Evolutionary conservation across 2,329 filamentous ascomycete species (phyloP).

Genomic region (Leptographium lundbergii): DNA sequence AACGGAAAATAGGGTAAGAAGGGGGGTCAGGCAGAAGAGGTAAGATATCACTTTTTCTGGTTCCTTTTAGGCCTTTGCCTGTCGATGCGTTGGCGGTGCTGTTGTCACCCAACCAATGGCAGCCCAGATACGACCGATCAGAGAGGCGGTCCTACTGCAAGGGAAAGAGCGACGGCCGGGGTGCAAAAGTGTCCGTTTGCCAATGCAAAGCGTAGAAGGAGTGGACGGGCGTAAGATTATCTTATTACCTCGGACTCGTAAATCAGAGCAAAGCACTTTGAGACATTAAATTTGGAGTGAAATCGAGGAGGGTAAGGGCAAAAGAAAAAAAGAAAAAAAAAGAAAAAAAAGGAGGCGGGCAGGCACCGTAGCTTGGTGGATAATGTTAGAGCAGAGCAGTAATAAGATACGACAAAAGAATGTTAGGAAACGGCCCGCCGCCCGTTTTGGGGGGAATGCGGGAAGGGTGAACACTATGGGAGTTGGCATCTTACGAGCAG

Average conservation of each 20-base stretch:
- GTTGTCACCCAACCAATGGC: slow-evolving; percentile 13
- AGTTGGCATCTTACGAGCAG: not conserved
- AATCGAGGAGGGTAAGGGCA: not conserved
- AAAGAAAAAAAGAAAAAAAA: not conserved
- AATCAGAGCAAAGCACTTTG: not conserved
- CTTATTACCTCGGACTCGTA: not conserved
- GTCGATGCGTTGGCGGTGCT: slow-evolving; percentile 16
- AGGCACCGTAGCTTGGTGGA: not conserved
- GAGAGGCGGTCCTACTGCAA: slow-evolving; percentile 11
- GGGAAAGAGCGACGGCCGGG: slow-evolving; percentile 9
- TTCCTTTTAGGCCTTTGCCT: slow-evolving; percentile 6
- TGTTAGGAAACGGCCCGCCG: slow-evolving; percentile 2
- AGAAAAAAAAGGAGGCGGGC: not conserved
- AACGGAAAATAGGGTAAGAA: slow-evolving; percentile 9
- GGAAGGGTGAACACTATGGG: not conserved
- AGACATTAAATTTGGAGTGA: not conserved
- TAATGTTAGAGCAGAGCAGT: not conserved
- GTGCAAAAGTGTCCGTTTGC: not conserved
- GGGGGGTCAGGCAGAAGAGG: not conserved
- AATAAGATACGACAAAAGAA: not conserved
- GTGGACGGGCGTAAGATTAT: not conserved
- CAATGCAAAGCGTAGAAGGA: not conserved
- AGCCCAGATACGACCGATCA: slow-evolving; percentile 8
- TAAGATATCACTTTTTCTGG: not conserved
- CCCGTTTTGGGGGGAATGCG: slow-evolving; percentile 1